These are phyloP conservation scores for Stenocarpella maydis DNA, from an alignment of 2,329 filamentous ascomycete genomes.

Conservation along the genomic window DNA sequence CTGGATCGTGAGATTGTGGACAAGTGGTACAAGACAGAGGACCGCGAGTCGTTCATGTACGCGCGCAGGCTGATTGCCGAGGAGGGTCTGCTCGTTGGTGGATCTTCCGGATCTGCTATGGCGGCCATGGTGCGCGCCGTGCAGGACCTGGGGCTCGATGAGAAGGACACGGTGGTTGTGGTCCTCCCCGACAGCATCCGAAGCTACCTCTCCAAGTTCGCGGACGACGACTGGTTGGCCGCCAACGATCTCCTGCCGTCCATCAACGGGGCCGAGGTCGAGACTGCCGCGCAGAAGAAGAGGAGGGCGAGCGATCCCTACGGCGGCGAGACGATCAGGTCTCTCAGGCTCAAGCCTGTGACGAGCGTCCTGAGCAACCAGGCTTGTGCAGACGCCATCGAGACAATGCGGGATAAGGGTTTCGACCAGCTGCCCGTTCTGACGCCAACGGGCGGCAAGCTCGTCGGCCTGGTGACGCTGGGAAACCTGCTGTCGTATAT, in stretches of 20 bases:
- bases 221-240: slow-evolving; percentile 98
- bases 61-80: slow-evolving; percentile 92
- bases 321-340: slow-evolving; percentile 78
- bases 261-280: slow-evolving; percentile 57
- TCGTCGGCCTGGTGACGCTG: slow-evolving; percentile 92
- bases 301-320: slow-evolving; percentile 70
- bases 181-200: slow-evolving; percentile 94
- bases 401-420: slow-evolving; percentile 97
- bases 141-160: slow-evolving; percentile 77
- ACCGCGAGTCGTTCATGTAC: slow-evolving; percentile 88
- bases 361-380: slow-evolving; percentile 80
- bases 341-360: slow-evolving; percentile 90
- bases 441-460: slow-evolving; percentile 69
- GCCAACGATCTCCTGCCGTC: slow-evolving; percentile 89
- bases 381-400: slow-evolving; percentile 85
- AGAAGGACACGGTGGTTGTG: slow-evolving; percentile 89
- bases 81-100: slow-evolving; percentile 92
- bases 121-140: slow-evolving; percentile 80
- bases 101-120: slow-evolving; percentile 92
- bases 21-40: slow-evolving; percentile 98
- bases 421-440: slow-evolving; percentile 98
- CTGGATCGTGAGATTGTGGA: slow-evolving; percentile 82
- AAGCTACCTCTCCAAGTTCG: slow-evolving; percentile 98
- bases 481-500: slow-evolving; percentile 94
- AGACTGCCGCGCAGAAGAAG: slow-evolving; percentile 48